Percentiles rank a stretch among this genome's conserved stretches.
These are phyloP conservation scores for Morella rubra DNA, from an alignment of 306 rosid genomes.

Conservation along the genomic window DNA sequence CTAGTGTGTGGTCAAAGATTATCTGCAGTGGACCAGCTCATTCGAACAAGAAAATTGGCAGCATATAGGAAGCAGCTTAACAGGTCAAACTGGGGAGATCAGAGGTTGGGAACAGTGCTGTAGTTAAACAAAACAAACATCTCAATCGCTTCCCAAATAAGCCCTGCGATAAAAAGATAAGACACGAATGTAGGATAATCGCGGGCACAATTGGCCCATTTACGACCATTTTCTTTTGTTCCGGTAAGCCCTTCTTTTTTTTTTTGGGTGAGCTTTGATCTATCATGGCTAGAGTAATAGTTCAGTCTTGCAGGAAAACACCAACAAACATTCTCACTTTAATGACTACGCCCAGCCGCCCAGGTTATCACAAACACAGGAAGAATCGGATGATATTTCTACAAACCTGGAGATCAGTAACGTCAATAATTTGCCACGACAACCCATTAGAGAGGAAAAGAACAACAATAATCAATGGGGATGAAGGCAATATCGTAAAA, in stretches of 20 bases:
- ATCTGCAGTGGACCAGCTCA: background rate
- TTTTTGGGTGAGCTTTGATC: background rate
- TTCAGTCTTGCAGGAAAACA: background rate
- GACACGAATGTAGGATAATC: no score
- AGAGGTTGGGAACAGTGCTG: no score
- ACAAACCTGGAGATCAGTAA: background rate
- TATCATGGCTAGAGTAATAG: background rate
- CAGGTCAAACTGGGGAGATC: background rate
- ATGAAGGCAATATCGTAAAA: background rate
- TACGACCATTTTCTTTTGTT: no score
- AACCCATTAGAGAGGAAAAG: background rate
- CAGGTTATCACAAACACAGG: background rate
- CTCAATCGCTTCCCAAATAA: no score
- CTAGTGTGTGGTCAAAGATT: background rate
- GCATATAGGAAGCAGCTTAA: background rate
- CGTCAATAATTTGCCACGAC: background rate
- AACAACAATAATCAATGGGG: constrained; percentile 7
- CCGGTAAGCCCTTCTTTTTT: no score
- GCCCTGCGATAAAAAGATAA: no score
- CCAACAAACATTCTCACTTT: background rate
- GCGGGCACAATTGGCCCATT: no score
- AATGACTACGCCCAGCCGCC: background rate
- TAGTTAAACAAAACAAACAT: no score
- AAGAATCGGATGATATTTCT: background rate
- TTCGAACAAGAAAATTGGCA: background rate